Conservation (phyloP, 164 flowering plant genomes). For the Pachysandra terminalis region DNA sequence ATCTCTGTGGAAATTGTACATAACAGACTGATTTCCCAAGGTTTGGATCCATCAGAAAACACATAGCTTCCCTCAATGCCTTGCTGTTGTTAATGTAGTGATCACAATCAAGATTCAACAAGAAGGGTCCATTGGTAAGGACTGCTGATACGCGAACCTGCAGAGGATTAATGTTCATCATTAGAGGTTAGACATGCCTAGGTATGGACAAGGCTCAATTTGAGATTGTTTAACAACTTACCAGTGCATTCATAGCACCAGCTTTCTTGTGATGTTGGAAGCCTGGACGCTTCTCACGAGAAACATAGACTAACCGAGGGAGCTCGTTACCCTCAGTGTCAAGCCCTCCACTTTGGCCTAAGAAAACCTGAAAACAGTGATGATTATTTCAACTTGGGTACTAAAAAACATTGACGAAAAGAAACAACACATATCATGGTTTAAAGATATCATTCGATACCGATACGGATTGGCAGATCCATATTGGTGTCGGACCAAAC, state of each 20-base stretch:
- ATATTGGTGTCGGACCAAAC: too few relatives aligned
- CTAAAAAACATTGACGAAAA: too few relatives aligned
- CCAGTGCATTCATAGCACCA: conserved; percentile 95
- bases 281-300: conserved; percentile 96
- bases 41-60: conserved; percentile 96
- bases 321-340: conserved; percentile 88
- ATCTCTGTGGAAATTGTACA: conserved; percentile 97
- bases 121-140: conserved; percentile 91
- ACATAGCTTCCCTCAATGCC: conserved; percentile 94
- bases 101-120: conserved; percentile 98
- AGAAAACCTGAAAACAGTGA: conserved; percentile 58
- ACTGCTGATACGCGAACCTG: conserved; percentile 97
- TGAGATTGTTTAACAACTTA: conserved; percentile 14
- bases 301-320: conserved; percentile 87
- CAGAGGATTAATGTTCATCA: neutral
- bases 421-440: too few relatives aligned
- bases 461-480: too few relatives aligned
- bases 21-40: conserved; percentile 90
- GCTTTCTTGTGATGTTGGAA: conserved; percentile 95
- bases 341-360: conserved; percentile 87
- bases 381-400: neutral
- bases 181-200: neutral
- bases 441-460: too few relatives aligned
- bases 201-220: neutral
- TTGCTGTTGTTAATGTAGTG: conserved; percentile 98